Percentiles rank a stretch among this genome's conserved stretches.
These are phyloP conservation scores for Vicia faba DNA, from an alignment of 306 rosid genomes.

Conservation along the genomic window DNA sequence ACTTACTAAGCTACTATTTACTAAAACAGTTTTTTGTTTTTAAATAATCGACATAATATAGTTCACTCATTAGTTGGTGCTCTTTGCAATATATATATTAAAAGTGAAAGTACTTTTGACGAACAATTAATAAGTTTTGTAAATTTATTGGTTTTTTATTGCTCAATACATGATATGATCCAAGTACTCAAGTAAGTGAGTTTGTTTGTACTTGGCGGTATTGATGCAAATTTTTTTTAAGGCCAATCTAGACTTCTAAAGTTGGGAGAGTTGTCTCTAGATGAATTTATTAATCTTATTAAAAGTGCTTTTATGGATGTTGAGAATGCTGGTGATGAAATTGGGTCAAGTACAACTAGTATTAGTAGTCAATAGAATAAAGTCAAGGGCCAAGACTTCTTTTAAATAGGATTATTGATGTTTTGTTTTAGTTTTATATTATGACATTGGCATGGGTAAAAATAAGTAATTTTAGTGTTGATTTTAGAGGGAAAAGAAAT, in stretches of 20 bases:
- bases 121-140: slow-evolving; percentile 11
- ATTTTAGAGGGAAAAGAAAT: not conserved
- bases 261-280: not conserved
- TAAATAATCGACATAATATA: no score
- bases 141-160: slow-evolving; percentile 23
- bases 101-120: slow-evolving; percentile 9
- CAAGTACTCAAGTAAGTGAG: slow-evolving; percentile 14
- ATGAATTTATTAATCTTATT: not conserved
- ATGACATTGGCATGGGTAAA: not conserved
- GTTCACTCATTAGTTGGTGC: no score
- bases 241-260: slow-evolving; percentile 23
- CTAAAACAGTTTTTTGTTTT: not conserved
- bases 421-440: not conserved
- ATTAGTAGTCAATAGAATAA: slow-evolving; percentile 6
- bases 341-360: not conserved
- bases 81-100: not conserved
- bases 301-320: not conserved
- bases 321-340: slow-evolving; percentile 16
- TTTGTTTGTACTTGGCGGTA: slow-evolving; percentile 12
- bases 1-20: not conserved
- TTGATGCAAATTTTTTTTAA: slow-evolving; percentile 12
- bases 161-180: slow-evolving; percentile 16
- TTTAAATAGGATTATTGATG: not conserved
- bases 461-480: not conserved
- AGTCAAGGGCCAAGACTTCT: not conserved